Base-by-base conservation (phyloP, 768 basidiomycete genomes). In the Amanita phalloides region DNA sequence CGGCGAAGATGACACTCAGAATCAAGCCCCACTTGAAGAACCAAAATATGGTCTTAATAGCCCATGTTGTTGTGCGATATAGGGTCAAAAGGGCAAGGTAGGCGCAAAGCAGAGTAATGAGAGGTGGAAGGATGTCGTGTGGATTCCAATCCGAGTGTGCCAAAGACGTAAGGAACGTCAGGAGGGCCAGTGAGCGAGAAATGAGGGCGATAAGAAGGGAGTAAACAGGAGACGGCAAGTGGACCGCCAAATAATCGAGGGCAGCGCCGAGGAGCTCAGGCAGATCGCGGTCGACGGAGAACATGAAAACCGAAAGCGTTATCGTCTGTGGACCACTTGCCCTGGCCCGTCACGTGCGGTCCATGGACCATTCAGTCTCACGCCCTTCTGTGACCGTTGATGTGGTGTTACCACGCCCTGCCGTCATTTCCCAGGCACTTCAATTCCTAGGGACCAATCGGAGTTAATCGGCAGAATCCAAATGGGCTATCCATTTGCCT, bases 11-110 rank as follows among this genome's bases (percentile, higher is more conserved):
- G 2, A 71, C 64, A 10, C 71, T 75, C 7, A 87, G 54, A 44
- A 91, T 66, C 9, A 71, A 66, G 21, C 82, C 84, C 88, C 88
- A 91, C 66, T 91, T 91, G 59, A 86, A 62, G 59, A 87, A 75
- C 73, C 77, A 88, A 56, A 88, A 64, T 25, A 67, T 69, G 32
- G 77, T 78, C 54, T 84, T 76, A 56, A 90, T 66, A 58, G 85
- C 71, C 82, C 84, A 90, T 21, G 74, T 75, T 10, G 87, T 82
- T 4, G 89, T 90, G 54, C 86, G 83, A 67, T 89, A 89, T 48
- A 89, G 65, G 62, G 81, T 86, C 38, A 82, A 55, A n/a, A 91
- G 71, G 3, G 86, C 85, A 54, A 89, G 73, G 65, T 90, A 91
- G 17, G 86, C 82, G 4, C 76, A 73, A 48, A 90, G 64, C 28